Conservation (phyloP, 768 basidiomycete species). For the Macrolepiota fuliginosa region DNA sequence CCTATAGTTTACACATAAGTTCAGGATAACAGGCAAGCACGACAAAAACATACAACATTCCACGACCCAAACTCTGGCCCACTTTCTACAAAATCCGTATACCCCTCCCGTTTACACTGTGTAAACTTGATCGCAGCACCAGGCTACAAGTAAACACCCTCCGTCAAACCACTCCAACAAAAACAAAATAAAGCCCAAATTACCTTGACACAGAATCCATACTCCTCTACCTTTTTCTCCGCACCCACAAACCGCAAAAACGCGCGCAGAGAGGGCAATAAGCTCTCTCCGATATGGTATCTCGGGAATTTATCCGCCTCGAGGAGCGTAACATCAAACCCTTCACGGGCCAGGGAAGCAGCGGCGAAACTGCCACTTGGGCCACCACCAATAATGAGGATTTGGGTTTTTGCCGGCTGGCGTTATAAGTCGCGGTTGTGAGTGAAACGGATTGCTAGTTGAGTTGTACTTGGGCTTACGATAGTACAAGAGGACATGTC, state of each 20-base stretch:
- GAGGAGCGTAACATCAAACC: constrained; percentile 52
- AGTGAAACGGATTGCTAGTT: too few relatives aligned
- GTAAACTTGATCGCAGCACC: constrained; percentile 62
- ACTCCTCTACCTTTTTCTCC: constrained; percentile 26
- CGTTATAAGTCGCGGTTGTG: too few relatives aligned
- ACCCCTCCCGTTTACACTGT: constrained; percentile 54
- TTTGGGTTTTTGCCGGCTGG: constrained; percentile 25
- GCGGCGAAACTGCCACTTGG: constrained; percentile 60
- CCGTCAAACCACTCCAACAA: not conserved
- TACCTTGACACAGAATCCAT: constrained; percentile 35
- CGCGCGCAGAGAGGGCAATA: constrained; percentile 34
- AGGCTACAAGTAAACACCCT: constrained; percentile 30
- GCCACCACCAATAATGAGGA: constrained; percentile 57
- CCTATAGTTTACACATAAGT: constrained; percentile 23
- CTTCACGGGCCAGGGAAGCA: constrained; percentile 53
- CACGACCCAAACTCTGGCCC: constrained; percentile 48
- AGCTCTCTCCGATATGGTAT: constrained; percentile 40
- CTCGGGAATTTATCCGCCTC: constrained; percentile 58
- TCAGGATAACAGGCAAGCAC: not conserved
- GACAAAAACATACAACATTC: constrained; percentile 45
- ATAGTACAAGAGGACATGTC: too few relatives aligned
- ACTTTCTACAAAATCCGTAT: constrained; percentile 52
- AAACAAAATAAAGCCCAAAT: not conserved
- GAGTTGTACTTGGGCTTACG: too few relatives aligned
- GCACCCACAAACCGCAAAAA: constrained; percentile 36